Evolutionary conservation across 169 alveolate species (phyloP), one percentile per base, ranked within the genome.

Genomic region (Ichthyophthirius multifiliis): DNA sequence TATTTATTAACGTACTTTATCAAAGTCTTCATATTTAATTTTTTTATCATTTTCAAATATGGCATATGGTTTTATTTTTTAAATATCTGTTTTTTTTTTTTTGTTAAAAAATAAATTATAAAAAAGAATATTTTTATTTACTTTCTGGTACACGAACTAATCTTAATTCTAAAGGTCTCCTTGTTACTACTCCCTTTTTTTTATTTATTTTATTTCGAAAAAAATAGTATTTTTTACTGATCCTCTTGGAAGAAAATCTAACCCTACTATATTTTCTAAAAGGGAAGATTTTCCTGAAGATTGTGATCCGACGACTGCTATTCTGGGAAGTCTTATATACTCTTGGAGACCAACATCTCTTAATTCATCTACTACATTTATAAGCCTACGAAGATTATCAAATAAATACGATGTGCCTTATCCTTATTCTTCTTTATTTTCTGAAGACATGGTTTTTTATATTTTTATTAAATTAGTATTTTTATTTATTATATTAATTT

Each of bases 161-260:
- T 43, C 99, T 92, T 86, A 98, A 90, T 80, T 97, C 99, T 27
- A 98, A 93, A 15, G 99, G 99, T 37, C 99, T 84, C 48, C 99
- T 93, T 9, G 99, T 98, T 15, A 97, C 99, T 65, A 98, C 97
- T 6, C 99, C 99, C 81, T 97, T 47, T 5, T 18, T n/a, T n/a
- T n/a, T n/a, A n/a, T n/a, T n/a, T n/a, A n/a, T n/a, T n/a, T n/a
- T n/a, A n/a, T n/a, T n/a, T n/a, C n/a, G n/a, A n/a, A n/a, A n/a
- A n/a, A n/a, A 45, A 13, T 6, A 6, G 5, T n/a, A n/a, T 6
- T n/a, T n/a, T 6, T 45, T 45, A 45, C 63, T 6, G 23, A 98
- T n/a, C 99, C 99, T 63, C 99, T 90, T 3, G 99, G 99, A 27
- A 97, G 87, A 86, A 97, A 97, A 83, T 98, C 99, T 43, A 97